These are phyloP conservation scores for Penicillium psychrofluorescens DNA, from an alignment of 495 filamentous ascomycete genomes.

Conservation along the genomic window DNA sequence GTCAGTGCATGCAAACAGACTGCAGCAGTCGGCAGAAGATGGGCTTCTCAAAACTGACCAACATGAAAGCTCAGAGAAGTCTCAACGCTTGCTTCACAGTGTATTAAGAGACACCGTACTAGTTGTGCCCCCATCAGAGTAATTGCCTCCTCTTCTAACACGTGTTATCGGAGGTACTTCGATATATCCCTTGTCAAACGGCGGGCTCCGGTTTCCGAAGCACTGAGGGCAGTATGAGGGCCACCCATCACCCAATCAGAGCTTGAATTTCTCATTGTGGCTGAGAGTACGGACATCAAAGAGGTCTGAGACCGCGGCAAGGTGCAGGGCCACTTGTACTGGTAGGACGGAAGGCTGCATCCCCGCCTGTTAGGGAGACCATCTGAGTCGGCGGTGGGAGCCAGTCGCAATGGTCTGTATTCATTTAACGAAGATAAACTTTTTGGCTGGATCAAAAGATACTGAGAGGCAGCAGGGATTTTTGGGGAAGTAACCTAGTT, in stretches of 20 bases:
- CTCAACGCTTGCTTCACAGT: too few species aligned
- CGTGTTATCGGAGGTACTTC: too few species aligned
- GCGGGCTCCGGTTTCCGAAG: slow-evolving; percentile 2
- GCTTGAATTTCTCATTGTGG: too few species aligned
- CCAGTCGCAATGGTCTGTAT: background rate
- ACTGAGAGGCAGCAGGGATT: background rate
- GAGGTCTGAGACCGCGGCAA: slow-evolving; percentile 33
- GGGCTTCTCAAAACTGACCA: too few species aligned
- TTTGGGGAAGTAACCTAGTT: background rate
- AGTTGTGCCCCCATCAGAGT: too few species aligned
- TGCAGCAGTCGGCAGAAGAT: slow-evolving; percentile 11
- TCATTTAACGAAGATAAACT: slow-evolving; percentile 13
- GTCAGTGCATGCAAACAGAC: slow-evolving; percentile 26
- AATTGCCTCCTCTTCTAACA: too few species aligned
- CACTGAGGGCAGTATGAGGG: slow-evolving; percentile 18
- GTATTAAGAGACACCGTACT: too few species aligned
- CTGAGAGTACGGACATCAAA: slow-evolving; percentile 19
- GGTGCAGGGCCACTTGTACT: slow-evolving; percentile 26
- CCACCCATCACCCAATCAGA: slow-evolving; percentile 13
- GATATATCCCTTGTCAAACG: background rate
- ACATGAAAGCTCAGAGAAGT: too few species aligned
- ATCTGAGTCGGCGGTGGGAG: slow-evolving; percentile 1
- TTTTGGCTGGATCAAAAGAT: slow-evolving; percentile 13
- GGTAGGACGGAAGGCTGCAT: slow-evolving; percentile 25
- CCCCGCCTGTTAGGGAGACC: slow-evolving; percentile 13